Conservation (phyloP, 495 filamentous ascomycete species). For the Penicillium bialowiezense region DNA sequence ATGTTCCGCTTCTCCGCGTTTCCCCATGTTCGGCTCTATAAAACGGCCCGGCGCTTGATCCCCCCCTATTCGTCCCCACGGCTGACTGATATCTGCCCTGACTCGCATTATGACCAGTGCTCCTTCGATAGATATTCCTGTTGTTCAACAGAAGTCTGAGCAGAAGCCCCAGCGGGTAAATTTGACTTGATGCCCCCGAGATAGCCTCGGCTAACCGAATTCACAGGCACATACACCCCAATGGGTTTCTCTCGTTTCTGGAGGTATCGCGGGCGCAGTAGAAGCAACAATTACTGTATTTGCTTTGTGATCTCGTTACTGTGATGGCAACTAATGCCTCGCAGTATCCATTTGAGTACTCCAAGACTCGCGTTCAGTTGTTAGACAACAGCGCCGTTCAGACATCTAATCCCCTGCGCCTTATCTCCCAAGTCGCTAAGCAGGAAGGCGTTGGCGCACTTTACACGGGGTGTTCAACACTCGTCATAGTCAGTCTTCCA, state of each 20-base stretch:
- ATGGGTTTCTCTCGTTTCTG: conserved; percentile 48
- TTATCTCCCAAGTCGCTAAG: conserved; percentile 46
- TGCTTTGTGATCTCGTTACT: background rate
- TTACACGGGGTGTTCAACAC: conserved; percentile 62
- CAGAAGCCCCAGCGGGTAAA: background rate
- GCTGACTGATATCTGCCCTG: background rate
- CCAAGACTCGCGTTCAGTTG: conserved; percentile 64
- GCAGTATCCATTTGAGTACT: conserved; percentile 66
- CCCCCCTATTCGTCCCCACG: background rate
- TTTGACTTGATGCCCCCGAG: background rate
- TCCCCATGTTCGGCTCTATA: background rate
- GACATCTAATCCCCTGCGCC: conserved; percentile 51
- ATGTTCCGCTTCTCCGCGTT: conserved; percentile 7
- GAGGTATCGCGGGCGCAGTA: conserved; percentile 54
- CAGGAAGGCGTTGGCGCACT: conserved; percentile 57
- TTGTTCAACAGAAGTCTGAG: background rate
- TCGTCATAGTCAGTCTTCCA: conserved; percentile 41
- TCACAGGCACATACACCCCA: conserved; percentile 13
- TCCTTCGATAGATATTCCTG: background rate
- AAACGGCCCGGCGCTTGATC: background rate
- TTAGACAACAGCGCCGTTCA: conserved; percentile 40
- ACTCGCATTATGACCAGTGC: background rate
- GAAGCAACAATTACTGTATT: conserved; percentile 51
- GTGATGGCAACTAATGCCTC: background rate
- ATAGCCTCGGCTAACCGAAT: background rate